Conservation (phyloP, 2,329 filamentous ascomycete species). For the Microdochium trichocladiopsis region DNA sequence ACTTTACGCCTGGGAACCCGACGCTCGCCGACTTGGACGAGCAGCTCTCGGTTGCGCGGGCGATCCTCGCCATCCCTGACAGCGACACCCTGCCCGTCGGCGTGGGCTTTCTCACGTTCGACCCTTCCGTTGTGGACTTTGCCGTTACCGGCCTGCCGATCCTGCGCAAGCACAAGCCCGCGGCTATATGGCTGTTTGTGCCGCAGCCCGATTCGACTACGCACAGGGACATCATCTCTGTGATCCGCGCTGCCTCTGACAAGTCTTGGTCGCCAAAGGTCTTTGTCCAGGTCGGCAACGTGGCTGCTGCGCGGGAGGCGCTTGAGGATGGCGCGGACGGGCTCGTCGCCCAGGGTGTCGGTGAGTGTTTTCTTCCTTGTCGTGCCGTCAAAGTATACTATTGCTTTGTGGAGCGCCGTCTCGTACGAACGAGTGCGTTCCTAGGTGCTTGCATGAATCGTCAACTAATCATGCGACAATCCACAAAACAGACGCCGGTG, state of each 20-base stretch:
- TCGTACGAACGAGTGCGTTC: no score
- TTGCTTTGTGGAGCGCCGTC: no score
- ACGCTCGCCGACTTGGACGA: conserved; percentile 18
- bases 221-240: conserved; percentile 5
- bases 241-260: not conserved
- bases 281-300: conserved; percentile 43
- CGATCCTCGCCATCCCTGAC: conserved; percentile 12
- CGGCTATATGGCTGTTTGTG: conserved; percentile 62
- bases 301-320: conserved; percentile 33
- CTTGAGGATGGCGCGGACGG: conserved; percentile 32
- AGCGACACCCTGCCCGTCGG: conserved; percentile 39
- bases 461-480: no score
- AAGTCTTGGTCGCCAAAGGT: conserved; percentile 26
- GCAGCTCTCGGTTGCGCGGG: conserved; percentile 20
- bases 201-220: conserved; percentile 25
- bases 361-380: not conserved
- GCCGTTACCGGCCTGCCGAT: conserved; percentile 36
- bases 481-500: conserved; percentile 35
- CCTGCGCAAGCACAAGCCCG: conserved; percentile 43
- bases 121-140: conserved; percentile 31
- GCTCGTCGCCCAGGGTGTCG: conserved; percentile 41
- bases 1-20: conserved; percentile 16
- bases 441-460: no score
- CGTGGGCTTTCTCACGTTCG: conserved; percentile 56
- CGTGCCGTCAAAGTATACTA: no score